Base-by-base conservation (phyloP, 2,329 filamentous ascomycete species). In the Alternaria panax region DNA sequence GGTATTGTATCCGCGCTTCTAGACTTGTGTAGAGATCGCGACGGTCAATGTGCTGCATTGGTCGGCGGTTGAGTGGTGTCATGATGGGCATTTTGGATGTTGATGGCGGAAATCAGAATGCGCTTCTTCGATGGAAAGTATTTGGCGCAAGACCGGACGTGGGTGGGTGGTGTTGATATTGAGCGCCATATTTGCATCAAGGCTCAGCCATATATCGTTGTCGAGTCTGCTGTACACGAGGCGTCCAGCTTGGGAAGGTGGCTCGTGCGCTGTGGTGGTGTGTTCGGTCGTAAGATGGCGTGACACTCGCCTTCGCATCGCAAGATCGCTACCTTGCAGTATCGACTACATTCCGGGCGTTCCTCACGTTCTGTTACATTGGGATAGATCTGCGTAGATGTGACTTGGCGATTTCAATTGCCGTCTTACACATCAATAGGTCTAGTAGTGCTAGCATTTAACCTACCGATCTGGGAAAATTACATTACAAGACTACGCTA, bases 1-100 rank as follows among this genome's bases (percentile, higher is more conserved):
- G 83, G 64, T 92, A 93, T 51, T 86, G 85, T 59, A 93, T 86
- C 51, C 90, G 84, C 0, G 86, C 84, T 63, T 91, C 88, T 16
- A 92, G 83, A 66, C 86, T 87, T 24, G 87, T 91, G 77, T 92
- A 92, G 6, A 93, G 82, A 41, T 89, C 86, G 75, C 88, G 87
- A 43, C 90, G 87, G 75, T 90, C 86, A 66, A 92, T 83, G 70
- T 92, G 89, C 74, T 88, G 71, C 75, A 80, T 75, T n/a, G 73
- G 73, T 32, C 72, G 67, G 20, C 68, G 68, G 24, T 58, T 54
- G 18, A 73, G 66, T 14, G 68, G 65, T 54, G 66, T 62, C 73
- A 77, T 77, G 24, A 27, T 51, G 20, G 51, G 22, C 41, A 43
- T 42, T 18, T 43, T n/a, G 14, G 16, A 14, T 16, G 22, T 9